Base-by-base conservation (phyloP, 202 grass and related monocot genomes). In the Saccharum hybrid region DNA sequence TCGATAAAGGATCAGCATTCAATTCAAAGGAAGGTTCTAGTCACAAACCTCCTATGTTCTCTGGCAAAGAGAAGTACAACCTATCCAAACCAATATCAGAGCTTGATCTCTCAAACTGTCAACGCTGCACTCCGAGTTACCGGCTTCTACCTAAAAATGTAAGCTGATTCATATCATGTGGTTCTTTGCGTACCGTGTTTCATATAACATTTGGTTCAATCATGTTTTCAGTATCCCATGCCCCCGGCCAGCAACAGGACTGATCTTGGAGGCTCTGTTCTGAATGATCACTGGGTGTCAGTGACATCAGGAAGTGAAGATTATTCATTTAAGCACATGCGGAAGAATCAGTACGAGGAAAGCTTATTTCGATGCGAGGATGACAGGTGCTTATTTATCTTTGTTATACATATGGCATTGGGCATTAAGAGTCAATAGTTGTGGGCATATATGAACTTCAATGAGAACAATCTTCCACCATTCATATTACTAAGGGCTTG, bases 241-340 rank as follows among this genome's bases (percentile, higher is more conserved):
- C 90, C 90, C 89, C 95, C 88, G 31, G 85, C 92, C 75, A 90
- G 90, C 84, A 86, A 97, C 45, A 84, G 77, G 72, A 94, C 92
- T 16, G 92, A 97, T 45, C 88, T 94, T 68, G 95, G 92, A n/a
- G 86, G 66, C n/a, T 86, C 86, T 21, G 85, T 97, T 63, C 83
- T 97, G 36, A 97, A 97, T 19, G 95, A 97, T 82, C 75, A 85
- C 22, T 97, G 92, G 95, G 95, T 97, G 38, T 97, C 95, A 16
- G 95, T 97, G 78, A 94, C 95, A 77, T 97, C 95, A 56, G 95
- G 95, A 88, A 97, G 95, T 74, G 95, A 97, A 77, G 95, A 97
- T 84, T 97, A 94, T 88, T 97, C 95, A 60, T 97, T 97, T 84
- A 97, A 97, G 83, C 95, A 97, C 60, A 97, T 97, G 95, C 80